Conservation (phyloP, 129 eudicot genomes). For the Gnaphalium uliginosum region DNA sequence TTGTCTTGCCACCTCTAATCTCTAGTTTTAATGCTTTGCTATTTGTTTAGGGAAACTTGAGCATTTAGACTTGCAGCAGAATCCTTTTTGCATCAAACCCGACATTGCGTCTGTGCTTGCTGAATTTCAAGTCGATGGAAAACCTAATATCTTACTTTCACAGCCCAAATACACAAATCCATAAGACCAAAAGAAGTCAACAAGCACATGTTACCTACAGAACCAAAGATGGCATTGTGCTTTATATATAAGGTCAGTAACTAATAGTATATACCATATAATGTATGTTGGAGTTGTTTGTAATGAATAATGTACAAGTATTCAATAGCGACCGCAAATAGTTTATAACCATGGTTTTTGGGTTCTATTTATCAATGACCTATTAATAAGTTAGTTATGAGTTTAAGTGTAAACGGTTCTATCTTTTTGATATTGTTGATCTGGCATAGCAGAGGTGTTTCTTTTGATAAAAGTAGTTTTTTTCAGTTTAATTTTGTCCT, state of each 20-base stretch:
- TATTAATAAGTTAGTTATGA: not conserved
- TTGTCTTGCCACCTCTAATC: not conserved
- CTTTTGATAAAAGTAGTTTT: conserved; percentile 8
- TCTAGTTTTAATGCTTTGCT: not conserved
- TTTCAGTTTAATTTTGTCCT: not conserved
- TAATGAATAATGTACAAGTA: not conserved
- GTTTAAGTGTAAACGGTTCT: not conserved
- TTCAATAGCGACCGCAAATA: not conserved
- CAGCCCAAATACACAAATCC: not conserved
- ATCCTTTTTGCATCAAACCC: conserved; percentile 33
- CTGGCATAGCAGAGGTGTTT: not conserved
- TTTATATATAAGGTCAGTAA: not conserved
- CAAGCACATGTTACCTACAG: not conserved
- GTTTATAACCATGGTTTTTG: not conserved
- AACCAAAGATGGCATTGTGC: not conserved
- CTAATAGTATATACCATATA: not conserved
- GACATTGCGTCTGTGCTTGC: conserved; percentile 39
- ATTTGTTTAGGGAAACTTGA: conserved; percentile 55
- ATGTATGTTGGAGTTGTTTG: not conserved
- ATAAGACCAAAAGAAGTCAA: not conserved
- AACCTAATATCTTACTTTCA: conserved; percentile 38
- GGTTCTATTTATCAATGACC: not conserved
- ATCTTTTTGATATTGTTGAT: not conserved
- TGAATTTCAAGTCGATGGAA: conserved; percentile 51
- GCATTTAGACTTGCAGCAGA: conserved; percentile 64